Base-by-base conservation (phyloP, 2,329 filamentous ascomycete species). In the Colletotrichum neosansevieriae region DNA sequence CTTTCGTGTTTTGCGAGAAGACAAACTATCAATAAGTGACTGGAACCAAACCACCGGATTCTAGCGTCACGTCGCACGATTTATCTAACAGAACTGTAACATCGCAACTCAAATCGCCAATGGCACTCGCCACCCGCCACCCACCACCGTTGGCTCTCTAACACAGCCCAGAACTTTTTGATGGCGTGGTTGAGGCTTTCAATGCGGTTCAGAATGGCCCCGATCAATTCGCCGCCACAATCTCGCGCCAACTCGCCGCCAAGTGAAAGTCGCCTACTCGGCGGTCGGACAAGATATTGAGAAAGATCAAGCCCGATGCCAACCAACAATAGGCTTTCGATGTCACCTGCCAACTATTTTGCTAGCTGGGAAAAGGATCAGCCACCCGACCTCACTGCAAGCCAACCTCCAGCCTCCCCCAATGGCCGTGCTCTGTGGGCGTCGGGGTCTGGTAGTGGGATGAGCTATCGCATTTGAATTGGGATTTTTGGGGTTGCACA, bases 11-110 rank as follows among this genome's bases (percentile, higher is more conserved):
- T 12, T 36, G 45, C 17, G 13, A 42, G 54, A 54, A 54, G 13
- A 13, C 65, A 32, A 36, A 47, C 34, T 17, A 36, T 34, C 10
- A 36, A 24, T 44, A 53, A 45, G 32, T 40, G 60, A 40, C 3
- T 34, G 36, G 29, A 59, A 47, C 65, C 65, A 29, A 3, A 59
- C 60, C 29, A 68, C 61, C 54, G 54, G 65, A 59, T 65, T 64
- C 60, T 59, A 64, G 65, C 47, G 53, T 54, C 15, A 36, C n/a
- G 32, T n/a, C n/a, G n/a, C n/a, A n/a, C n/a, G n/a, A n/a, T n/a
- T 29, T 29, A 4, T 29, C 24, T 29, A 29, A 6, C 24, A 29
- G n/a, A 21, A 24, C 29, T 17, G 15, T 29, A 13, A 34, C 5
- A n/a, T 51, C 4, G 49, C 19, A 40, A n/a, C 36, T 21, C 53